Percentiles rank a stretch among this genome's conserved stretches.
Evolutionary conservation across 1,284 basidiomycete genomes (phyloP).

Genomic region (Cutaneotrichosporon spelunceum): DNA sequence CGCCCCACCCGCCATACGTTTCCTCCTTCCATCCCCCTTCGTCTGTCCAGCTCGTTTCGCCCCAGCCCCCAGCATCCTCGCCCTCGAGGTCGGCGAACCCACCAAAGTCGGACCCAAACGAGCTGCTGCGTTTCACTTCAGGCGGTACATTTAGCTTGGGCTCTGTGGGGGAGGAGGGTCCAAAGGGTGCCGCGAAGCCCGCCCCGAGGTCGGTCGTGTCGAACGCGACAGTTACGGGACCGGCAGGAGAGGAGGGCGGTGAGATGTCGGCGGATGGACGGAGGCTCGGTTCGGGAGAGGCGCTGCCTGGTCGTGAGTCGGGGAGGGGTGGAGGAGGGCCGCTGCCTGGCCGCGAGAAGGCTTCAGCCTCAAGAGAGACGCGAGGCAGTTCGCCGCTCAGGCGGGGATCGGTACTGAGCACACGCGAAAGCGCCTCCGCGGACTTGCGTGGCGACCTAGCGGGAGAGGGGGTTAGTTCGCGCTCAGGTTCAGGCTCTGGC

Average conservation of each 20-base stretch:
- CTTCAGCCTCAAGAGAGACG: conserved; percentile 4
- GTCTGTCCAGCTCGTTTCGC: conserved; percentile 1
- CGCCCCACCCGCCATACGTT: conserved; percentile 31
- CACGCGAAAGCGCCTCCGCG: conserved; percentile 1
- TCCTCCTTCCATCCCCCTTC: conserved; percentile 5
- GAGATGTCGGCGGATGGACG: neutral
- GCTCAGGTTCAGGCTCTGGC: neutral
- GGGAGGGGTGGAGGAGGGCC: neutral
- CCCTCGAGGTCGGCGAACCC: conserved; percentile 16
- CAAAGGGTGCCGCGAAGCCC: conserved; percentile 4
- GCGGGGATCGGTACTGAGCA: neutral
- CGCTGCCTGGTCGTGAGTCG: neutral
- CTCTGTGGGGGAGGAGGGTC: neutral
- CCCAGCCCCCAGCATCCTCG: conserved; percentile 14
- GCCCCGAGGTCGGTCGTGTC: conserved; percentile 4
- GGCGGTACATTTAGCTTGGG: neutral
- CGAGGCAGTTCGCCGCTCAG: conserved; percentile 9
- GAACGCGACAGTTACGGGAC: neutral
- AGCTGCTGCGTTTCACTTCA: conserved; percentile 6
- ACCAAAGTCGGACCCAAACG: conserved; percentile 14
- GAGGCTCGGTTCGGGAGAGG: neutral
- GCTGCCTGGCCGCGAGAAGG: conserved; percentile 3
- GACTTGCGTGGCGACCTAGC: conserved; percentile 9
- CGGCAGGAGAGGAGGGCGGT: neutral
- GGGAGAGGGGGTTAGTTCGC: conserved; percentile 4